Evolutionary conservation across 2,329 filamentous ascomycete genomes (phyloP), one percentile per base, ranked within the genome.

Genomic region (Aspergillus piperis): DNA sequence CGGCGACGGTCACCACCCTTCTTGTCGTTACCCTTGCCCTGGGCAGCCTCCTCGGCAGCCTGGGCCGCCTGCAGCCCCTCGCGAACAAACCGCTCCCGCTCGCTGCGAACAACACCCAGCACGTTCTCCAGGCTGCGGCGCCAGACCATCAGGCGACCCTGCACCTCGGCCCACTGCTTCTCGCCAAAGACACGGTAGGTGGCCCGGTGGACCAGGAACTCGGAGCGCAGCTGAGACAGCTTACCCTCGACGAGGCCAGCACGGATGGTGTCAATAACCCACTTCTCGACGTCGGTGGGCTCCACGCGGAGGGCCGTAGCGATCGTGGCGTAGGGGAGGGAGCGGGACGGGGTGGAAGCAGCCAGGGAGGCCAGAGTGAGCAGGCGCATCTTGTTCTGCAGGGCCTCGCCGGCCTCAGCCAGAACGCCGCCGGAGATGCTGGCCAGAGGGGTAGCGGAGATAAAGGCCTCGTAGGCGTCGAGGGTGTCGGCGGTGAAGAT

Each of bases 221-320:
- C 90, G 75, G 91, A 87, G 76, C 92, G 92, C 75, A 94, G 86
- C 82, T 99, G 95, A 61, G 90, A 95, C 68, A 99, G 87, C 81
- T 96, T 96, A 75, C 95, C 95, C 82, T 99, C 95, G 55, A 99
- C 91, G 39, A 99, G 87, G 36, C 93, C 92, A 51, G 93, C 92
- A 68, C 95, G 91, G 80, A 99, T 97, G 68, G 96, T 93, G 77
- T 99, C 95, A 72, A 99, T 99, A 68, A 96, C 92, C 95, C 95
- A 99, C 85, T 94, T 90, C 84, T 99, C 95, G 44, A 98, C 92
- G 65, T 98, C 92, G 65, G 90, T 88, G 50, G 81, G 74, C 49
- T 91, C 88, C 58, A 99, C 88, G 78, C 95, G 90, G 50, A 99
- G 87, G 5, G 92, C 90, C 74, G 89, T 89, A 66, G 90, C 86